Evolutionary conservation across 2,329 filamentous ascomycete species (phyloP).

Genomic region (Hypoxylon sp.): DNA sequence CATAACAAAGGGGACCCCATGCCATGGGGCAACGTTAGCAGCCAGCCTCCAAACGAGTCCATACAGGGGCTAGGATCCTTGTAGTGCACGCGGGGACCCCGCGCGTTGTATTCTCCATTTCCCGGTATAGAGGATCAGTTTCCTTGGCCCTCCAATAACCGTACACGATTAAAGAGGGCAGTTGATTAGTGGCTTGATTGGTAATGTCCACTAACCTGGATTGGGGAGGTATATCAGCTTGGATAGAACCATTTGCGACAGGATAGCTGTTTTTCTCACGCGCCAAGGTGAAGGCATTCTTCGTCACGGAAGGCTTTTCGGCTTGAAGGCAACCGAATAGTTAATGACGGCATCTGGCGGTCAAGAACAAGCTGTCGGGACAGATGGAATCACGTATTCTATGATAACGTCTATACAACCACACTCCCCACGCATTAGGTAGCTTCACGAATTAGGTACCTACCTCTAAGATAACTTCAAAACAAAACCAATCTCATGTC

Average conservation of each 20-base stretch:
- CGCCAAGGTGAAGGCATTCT: not conserved
- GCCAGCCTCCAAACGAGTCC: constrained; percentile 5
- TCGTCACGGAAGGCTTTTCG: not conserved
- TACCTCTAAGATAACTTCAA: too few species aligned
- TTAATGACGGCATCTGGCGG: too few species aligned
- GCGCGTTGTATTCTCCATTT: constrained; percentile 30
- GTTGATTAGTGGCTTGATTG: constrained; percentile 12
- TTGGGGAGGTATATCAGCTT: constrained; percentile 15
- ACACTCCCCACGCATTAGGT: too few species aligned
- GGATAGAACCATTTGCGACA: constrained; percentile 1
- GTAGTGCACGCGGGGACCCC: constrained; percentile 34
- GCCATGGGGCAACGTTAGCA: not conserved
- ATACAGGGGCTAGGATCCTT: constrained; percentile 14
- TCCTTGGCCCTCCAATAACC: constrained; percentile 18
- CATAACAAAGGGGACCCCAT: constrained; percentile 15
- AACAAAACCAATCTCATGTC: too few species aligned
- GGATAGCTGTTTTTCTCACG: constrained; percentile 18
- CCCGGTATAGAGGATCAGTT: constrained; percentile 23
- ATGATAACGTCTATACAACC: too few species aligned
- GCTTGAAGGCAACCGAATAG: not conserved
- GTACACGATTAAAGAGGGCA: not conserved
- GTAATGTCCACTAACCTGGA: constrained; percentile 20
- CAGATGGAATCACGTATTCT: not conserved
- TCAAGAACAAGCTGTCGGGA: not conserved
- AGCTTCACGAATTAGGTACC: too few species aligned